These are phyloP conservation scores for Ascosphaera apis DNA, from an alignment of 2,329 filamentous ascomycete species.

Conservation along the genomic window DNA sequence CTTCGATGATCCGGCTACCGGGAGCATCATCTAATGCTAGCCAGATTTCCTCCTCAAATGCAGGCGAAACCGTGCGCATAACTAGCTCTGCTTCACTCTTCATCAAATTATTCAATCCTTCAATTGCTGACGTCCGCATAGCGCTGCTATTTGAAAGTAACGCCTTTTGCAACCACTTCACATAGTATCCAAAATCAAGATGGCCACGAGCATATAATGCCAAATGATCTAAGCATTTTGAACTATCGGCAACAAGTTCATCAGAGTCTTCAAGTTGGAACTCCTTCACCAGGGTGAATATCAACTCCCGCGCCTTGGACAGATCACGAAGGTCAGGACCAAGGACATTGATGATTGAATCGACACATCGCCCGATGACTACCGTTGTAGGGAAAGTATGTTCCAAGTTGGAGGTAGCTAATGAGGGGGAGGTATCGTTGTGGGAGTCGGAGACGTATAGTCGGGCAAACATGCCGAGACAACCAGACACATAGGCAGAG, in stretches of 20 bases:
- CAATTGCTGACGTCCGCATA: conserved; percentile 58
- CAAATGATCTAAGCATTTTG: conserved; percentile 72
- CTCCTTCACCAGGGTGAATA: conserved; percentile 63
- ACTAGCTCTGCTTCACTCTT: conserved; percentile 73
- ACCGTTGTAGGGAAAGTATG: conserved; percentile 61
- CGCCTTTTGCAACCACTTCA: conserved; percentile 57
- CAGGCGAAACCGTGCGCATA: conserved; percentile 47
- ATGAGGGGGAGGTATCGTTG: conserved; percentile 56
- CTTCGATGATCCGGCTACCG: conserved; percentile 55
- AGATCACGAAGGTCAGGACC: conserved; percentile 89
- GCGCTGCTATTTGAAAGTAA: conserved; percentile 45
- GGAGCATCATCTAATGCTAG: conserved; percentile 59
- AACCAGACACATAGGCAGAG: conserved; percentile 69
- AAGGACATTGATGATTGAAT: conserved; percentile 90
- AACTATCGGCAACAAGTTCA: conserved; percentile 49
- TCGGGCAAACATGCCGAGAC: conserved; percentile 81
- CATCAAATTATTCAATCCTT: conserved; percentile 87
- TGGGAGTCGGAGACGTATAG: conserved; percentile 82
- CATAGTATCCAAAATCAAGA: conserved; percentile 65
- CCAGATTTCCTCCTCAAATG: conserved; percentile 83
- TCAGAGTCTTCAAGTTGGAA: conserved; percentile 55
- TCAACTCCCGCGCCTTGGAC: conserved; percentile 73
- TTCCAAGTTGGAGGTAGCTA: conserved; percentile 76
- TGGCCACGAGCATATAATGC: conserved; percentile 77
- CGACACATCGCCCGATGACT: conserved; percentile 66